Base-by-base conservation (phyloP, 2,329 filamentous ascomycete genomes). In the Colletotrichum australisinense region DNA sequence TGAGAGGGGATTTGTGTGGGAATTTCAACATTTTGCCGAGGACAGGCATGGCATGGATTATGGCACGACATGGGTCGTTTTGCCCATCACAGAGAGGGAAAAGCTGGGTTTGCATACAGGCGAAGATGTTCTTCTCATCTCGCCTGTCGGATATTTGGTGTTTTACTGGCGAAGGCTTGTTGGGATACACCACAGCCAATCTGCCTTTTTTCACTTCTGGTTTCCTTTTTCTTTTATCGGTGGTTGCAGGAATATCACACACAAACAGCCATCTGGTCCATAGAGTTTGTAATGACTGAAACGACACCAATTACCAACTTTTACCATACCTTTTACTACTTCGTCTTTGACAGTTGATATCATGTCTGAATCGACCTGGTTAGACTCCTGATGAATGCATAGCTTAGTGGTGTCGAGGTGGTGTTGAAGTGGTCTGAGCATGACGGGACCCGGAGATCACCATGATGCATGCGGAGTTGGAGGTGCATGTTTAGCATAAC, bases 231-330 rank as follows among this genome's bases (percentile, higher is more conserved):
- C 11, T 38, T 28, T 22, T 9, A 26, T 52, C 32, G 46, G 55
- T 26, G 35, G 67, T 42, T 63, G 67, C 70, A 66, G 67, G 71
- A 73, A 73, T 73, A 66, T 60, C 67, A 63, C 59, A 70, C 55
- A 62, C 55, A 56, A 22, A 46, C 22, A 28, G 14, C 38, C 38
- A 16, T 42, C 38, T 42, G 38, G 38, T 28, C 24, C 52, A 73
- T 56, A 65, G 60, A 66, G 63, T 28, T 32, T 32, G 66, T 69
- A 66, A 71, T 57, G 67, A 73, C 60, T 56, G 71, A 62, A 28
- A 73, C 56, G 71, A 73, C 67, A 56, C 59, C 32, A 63, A 56
- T 64, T 57, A 66, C 67, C 22, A 59, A 69, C n/a, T 9, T n/a
- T 7, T 2, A 42, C 32, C 53, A 9, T 30, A 22, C 30, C 14